Evolutionary conservation across 305 asterid genomes (phyloP).

Genomic region (Plantago lanceolata): DNA sequence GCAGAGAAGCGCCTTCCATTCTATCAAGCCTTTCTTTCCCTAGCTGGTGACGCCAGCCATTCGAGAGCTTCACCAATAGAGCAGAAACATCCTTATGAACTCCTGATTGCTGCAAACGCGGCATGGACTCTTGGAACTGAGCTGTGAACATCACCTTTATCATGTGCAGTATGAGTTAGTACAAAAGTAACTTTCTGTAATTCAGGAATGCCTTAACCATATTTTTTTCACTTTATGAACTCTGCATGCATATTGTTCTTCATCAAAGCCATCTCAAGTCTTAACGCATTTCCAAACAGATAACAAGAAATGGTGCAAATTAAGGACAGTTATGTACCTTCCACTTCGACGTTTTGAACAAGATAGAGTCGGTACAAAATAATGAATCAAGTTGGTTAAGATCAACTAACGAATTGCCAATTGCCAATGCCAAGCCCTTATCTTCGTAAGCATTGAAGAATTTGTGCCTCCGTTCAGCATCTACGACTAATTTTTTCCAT

Average conservation of each 20-base stretch:
- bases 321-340: slow-evolving; percentile 30
- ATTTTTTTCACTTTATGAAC: too few relatives aligned
- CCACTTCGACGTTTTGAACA: slow-evolving; percentile 36
- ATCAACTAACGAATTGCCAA: slow-evolving; percentile 24
- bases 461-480: slow-evolving; percentile 45
- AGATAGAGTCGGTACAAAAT: slow-evolving; percentile 7
- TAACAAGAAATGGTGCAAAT: neutral
- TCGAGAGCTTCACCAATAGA: slow-evolving; percentile 40
- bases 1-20: slow-evolving; percentile 16
- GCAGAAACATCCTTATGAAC: slow-evolving; percentile 29
- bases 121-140: slow-evolving; percentile 35
- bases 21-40: neutral
- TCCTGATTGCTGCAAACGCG: slow-evolving; percentile 16
- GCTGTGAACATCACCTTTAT: slow-evolving; percentile 23
- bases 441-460: slow-evolving; percentile 38
- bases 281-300: neutral
- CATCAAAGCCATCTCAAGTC: neutral
- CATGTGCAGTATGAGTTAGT: neutral
- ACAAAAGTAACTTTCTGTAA: neutral
- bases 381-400: slow-evolving; percentile 19
- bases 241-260: too few relatives aligned
- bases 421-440: slow-evolving; percentile 29
- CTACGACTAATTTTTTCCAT: slow-evolving; percentile 47
- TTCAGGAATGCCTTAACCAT: neutral
- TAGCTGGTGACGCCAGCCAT: slow-evolving; percentile 41